Base-by-base conservation (phyloP, 1,139 yeast genomes). In the Starmera stellimalicola region DNA sequence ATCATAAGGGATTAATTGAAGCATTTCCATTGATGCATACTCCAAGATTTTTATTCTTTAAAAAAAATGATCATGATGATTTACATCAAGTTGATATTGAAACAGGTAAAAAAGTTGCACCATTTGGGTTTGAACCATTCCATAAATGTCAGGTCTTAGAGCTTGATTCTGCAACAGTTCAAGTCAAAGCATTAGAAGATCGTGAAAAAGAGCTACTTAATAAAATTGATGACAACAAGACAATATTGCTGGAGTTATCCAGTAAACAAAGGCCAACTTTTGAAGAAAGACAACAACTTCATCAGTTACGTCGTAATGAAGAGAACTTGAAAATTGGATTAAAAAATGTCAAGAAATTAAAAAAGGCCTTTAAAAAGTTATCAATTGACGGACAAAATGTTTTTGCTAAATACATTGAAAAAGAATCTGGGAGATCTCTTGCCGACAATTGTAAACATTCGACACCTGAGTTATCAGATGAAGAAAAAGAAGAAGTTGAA, bases 31-130 rank as follows among this genome's bases (percentile, higher is more conserved):
- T 88, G 44, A 66, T 83, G 38, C 73, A 63, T 43, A 65, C 94
- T 0, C 95, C 96, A 0, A 68, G 78, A 37, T 78, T 85, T 53
- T 69, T 80, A 18, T 88, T 85, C 54, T 70, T 77, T 44, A 67
- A 94, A 36, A 82, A 81, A 39, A 69, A 77, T 3, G 69, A 66
- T 30, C 64, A 59, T 38, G 63, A 61, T 11, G 62, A 60, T 37
- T 51, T 52, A 30, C 55, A 50, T 34, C 65, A 60, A 34, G 44
- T 60, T 15, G 60, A 60, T 40, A 48, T 54, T 14, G 51, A 48
- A 5, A 56, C 60, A 2, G 55, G 53, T 14, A 38, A 54, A 33
- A 50, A 42, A 22, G 49, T 59, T 7, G 40, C 39, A 22, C 65
- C 65, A 5, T 59, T 59, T 20, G 65, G 72, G 3, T 64, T 67